Conservation (phyloP, 2,329 filamentous ascomycete genomes). For the Lachnellula suecica region DNA sequence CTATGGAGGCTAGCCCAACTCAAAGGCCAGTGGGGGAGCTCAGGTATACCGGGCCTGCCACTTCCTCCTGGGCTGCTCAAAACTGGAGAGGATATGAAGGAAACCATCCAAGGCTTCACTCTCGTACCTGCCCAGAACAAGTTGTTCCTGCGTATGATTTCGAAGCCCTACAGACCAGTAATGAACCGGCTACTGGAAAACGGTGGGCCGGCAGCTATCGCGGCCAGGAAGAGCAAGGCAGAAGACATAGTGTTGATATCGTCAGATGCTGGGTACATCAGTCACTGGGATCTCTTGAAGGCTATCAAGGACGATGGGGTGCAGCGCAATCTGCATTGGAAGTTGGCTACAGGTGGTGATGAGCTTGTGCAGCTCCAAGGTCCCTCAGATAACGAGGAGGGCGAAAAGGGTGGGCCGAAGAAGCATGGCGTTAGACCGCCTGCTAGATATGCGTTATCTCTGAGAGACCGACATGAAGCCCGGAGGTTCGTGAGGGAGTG, state of each 20-base stretch:
- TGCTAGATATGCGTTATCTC: slow-evolving; percentile 29
- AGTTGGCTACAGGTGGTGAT: slow-evolving; percentile 18
- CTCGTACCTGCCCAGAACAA: slow-evolving; percentile 43
- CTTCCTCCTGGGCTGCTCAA: slow-evolving; percentile 41
- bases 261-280: slow-evolving; percentile 21
- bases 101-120: slow-evolving; percentile 48
- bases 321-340: slow-evolving; percentile 33
- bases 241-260: slow-evolving; percentile 31
- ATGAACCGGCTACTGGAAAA: slow-evolving; percentile 36
- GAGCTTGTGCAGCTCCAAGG: slow-evolving; percentile 13
- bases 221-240: slow-evolving; percentile 14
- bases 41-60: slow-evolving; percentile 40
- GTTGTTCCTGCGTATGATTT: slow-evolving; percentile 34
- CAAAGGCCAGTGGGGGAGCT: slow-evolving; percentile 36
- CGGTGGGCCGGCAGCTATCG: slow-evolving; percentile 29
- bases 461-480: slow-evolving; percentile 32
- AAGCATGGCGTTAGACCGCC: slow-evolving; percentile 5
- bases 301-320: slow-evolving; percentile 29
- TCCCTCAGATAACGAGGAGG: neutral
- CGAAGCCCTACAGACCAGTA: slow-evolving; percentile 33
- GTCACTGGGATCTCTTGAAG: slow-evolving; percentile 14
- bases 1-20: slow-evolving; percentile 47
- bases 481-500: slow-evolving; percentile 49
- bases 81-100: slow-evolving; percentile 45
- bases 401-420: neutral